Base-by-base conservation (phyloP, 1,284 basidiomycete species). In the Microbotryum saponariae region DNA sequence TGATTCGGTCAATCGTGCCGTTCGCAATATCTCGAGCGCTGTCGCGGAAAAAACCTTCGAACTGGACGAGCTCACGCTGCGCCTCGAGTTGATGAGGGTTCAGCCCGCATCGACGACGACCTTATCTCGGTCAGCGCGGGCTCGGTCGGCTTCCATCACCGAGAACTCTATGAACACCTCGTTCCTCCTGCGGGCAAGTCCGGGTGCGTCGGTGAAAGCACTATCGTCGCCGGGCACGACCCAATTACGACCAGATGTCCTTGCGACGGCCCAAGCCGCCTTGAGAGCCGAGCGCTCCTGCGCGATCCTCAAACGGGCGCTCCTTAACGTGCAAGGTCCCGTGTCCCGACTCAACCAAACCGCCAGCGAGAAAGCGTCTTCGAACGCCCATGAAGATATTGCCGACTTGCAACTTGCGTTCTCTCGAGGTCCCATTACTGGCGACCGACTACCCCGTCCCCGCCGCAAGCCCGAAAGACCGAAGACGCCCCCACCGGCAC, bases 1-100 rank as follows among this genome's bases (percentile, higher is more conserved):
- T 52, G 90, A 91, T 71, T 87, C 87, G 0, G 82, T 93, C 70
- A 85, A 88, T 65, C 82, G 89, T 31, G 88, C 88, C 0, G 87
- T 86, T 69, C 83, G 86, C 53, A 92, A 92, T 73, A 89, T 93
- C 66, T 86, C 87, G 54, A 69, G 72, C 10, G 75, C 76, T 16
- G 76, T 78, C 58, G 78, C 81, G 37, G 83, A 85, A 63, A 85
- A 88, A 74, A 77, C 78, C 1, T 75, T 79, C 50, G 83, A 86
- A 44, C 76, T 91, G 33, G 77, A 81, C 27, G 74, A 76, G 3
- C 78, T 91, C 23, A 76, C 81, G 1, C 73, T 78, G 27, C 81
- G 85, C 44, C 74, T 88, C 21, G 76, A 82, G 10, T 80, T 79
- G 60, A 74, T 88, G 45, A 77, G 82, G 54, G 64, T 84, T 18